Percentiles rank a stretch among this genome's conserved stretches.
Conservation (phyloP, 78 protist species). For the Monosiga brevicollis region DNA sequence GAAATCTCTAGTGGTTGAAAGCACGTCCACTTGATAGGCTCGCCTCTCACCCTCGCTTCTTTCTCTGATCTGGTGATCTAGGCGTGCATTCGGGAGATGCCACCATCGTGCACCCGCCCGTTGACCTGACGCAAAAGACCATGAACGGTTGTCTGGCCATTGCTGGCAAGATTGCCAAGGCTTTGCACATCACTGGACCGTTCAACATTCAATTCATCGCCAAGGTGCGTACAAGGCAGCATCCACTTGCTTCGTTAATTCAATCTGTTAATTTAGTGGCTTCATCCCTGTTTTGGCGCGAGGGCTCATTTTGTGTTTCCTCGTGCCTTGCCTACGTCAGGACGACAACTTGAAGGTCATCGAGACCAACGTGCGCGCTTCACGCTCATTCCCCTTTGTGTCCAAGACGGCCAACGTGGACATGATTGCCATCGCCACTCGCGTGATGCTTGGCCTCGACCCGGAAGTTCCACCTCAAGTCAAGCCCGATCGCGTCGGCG, state of each 20-base stretch:
- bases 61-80: no score
- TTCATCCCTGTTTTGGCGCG: no score
- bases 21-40: no score
- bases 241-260: no score
- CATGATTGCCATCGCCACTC: conserved; percentile 71
- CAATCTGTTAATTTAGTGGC: no score
- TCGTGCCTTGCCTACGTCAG: no score
- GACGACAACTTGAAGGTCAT: conserved; percentile 85
- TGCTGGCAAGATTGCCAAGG: conserved; percentile 45
- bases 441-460: conserved; percentile 44
- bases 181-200: conserved; percentile 85
- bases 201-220: conserved; percentile 93
- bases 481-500: not conserved
- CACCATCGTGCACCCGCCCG: conserved; percentile 86
- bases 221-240: conserved; percentile 22
- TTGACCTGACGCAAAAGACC: conserved; percentile 64
- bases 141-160: not conserved
- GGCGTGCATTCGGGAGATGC: conserved; percentile 98
- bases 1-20: no score
- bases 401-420: conserved; percentile 64
- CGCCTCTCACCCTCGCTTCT: no score
- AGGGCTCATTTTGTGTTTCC: no score
- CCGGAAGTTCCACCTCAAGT: not conserved
- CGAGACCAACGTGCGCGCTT: conserved; percentile 90
- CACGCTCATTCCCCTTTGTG: conserved; percentile 91